phyloP scores from a whole-genome alignment of 768 basidiomycete species.

The Boletales sp. region DNA sequence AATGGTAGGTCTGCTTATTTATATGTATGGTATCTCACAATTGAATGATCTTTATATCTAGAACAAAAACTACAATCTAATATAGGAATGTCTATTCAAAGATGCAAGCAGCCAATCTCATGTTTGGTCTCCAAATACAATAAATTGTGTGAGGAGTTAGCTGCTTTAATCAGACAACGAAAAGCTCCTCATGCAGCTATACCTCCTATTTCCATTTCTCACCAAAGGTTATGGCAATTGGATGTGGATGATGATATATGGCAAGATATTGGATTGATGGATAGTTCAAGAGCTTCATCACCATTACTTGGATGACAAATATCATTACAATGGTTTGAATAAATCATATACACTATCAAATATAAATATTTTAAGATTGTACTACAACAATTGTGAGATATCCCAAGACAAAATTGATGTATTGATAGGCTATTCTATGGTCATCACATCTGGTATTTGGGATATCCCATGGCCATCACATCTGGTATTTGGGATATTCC shows the following conservation, averaged over 20 bases:
- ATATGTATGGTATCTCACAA: not conserved
- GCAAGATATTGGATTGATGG: constrained; percentile 30
- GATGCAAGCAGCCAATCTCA: constrained; percentile 27
- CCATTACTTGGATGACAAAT: no score
- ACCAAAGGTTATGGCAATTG: constrained; percentile 24
- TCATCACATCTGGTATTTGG: no score
- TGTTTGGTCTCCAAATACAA: constrained; percentile 27
- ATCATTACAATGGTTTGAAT: no score
- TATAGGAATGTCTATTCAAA: constrained; percentile 8
- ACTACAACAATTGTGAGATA: no score
- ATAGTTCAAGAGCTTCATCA: constrained; percentile 5
- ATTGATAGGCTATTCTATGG: no score
- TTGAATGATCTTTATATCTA: not conserved
- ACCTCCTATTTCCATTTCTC: constrained; percentile 20
- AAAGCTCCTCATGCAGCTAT: constrained; percentile 23
- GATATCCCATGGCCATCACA: no score
- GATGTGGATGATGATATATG: constrained; percentile 39
- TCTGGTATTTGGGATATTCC: no score
- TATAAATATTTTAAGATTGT: no score
- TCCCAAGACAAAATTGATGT: no score
- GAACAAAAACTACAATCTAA: not conserved
- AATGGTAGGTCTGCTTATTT: not conserved
- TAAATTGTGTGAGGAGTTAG: constrained; percentile 22
- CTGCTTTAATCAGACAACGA: constrained; percentile 10
- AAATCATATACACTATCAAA: no score